Conservation (phyloP, 1,284 basidiomycete genomes). For the Malassezia cuniculi region DNA sequence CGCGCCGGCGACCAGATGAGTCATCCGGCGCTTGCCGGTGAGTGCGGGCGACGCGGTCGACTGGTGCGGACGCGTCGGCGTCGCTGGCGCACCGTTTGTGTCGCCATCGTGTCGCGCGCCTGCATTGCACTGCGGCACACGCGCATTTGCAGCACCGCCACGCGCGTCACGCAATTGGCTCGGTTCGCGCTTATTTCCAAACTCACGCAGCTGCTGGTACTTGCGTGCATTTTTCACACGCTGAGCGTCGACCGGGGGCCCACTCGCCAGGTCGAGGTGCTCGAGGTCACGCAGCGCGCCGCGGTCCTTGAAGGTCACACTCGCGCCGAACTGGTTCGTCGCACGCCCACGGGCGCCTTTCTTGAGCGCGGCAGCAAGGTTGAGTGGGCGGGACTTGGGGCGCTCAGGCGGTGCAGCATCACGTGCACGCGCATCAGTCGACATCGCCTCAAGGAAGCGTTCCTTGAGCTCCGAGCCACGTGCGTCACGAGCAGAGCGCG, state of each 20-base stretch:
- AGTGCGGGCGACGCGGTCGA: slow-evolving; percentile 29
- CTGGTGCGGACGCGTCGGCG: background rate
- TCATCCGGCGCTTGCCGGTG: slow-evolving; percentile 36
- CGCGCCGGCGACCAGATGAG: slow-evolving; percentile 30
- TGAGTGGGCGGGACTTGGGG: slow-evolving; percentile 17
- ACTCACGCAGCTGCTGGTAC: slow-evolving; percentile 45
- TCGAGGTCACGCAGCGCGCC: slow-evolving; percentile 47
- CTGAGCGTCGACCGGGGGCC: slow-evolving; percentile 46
- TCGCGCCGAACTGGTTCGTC: slow-evolving; percentile 47
- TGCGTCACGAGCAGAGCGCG: slow-evolving; percentile 6
- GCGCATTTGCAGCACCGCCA: too few relatives aligned
- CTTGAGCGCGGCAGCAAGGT: slow-evolving; percentile 46
- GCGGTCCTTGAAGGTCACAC: slow-evolving; percentile 49
- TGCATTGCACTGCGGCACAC: too few relatives aligned
- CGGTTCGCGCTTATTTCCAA: slow-evolving; percentile 47
- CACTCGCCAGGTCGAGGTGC: slow-evolving; percentile 48
- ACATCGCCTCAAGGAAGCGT: slow-evolving; percentile 50
- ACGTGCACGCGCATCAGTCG: slow-evolving; percentile 22
- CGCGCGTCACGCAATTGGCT: slow-evolving; percentile 46
- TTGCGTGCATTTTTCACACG: slow-evolving; percentile 42
- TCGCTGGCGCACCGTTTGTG: too few relatives aligned
- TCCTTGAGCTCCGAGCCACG: slow-evolving; percentile 44
- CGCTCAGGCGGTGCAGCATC: background rate
- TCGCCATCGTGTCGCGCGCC: too few relatives aligned
- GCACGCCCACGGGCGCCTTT: slow-evolving; percentile 48